phyloP scores from a whole-genome alignment of 495 filamentous ascomycete genomes.

The Tuber indicum region DNA sequence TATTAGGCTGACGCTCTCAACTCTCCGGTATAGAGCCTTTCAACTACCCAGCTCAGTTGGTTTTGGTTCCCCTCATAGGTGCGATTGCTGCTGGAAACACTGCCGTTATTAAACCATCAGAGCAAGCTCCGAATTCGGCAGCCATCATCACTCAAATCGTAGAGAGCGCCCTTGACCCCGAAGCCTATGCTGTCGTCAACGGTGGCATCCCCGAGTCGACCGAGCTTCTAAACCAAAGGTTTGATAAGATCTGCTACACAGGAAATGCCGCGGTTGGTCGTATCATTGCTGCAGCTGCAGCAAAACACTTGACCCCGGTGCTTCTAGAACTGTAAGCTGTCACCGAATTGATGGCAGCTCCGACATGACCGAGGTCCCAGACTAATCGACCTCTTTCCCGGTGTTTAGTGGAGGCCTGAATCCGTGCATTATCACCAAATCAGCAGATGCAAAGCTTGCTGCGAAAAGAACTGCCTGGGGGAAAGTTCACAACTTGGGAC shows the following conservation, averaged over 20 bases:
- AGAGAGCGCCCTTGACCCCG: constrained; percentile 65
- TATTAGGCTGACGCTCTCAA: not conserved
- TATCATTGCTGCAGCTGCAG: constrained; percentile 86
- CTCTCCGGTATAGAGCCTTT: constrained; percentile 56
- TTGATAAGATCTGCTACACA: constrained; percentile 98
- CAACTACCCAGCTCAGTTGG: constrained; percentile 86
- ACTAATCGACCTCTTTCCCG: not conserved
- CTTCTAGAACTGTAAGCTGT: constrained; percentile 60
- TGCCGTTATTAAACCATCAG: constrained; percentile 80
- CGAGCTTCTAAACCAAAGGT: constrained; percentile 74
- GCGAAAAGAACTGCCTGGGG: constrained; percentile 79
- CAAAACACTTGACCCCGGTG: constrained; percentile 83
- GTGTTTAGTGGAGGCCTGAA: constrained; percentile 62
- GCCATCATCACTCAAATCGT: constrained; percentile 62
- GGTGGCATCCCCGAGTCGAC: constrained; percentile 75
- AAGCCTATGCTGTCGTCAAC: constrained; percentile 70
- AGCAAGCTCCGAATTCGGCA: constrained; percentile 66
- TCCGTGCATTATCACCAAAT: constrained; percentile 80
- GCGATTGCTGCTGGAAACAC: constrained; percentile 90
- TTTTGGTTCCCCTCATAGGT: constrained; percentile 70
- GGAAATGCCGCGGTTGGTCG: constrained; percentile 67
- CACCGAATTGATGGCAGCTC: not conserved
- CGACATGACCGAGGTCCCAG: not conserved
- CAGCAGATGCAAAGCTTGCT: constrained; percentile 70
- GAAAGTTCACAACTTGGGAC: constrained; percentile 79